phyloP scores from a whole-genome alignment of 2,329 filamentous ascomycete species.

The Cladosporium sp. region DNA sequence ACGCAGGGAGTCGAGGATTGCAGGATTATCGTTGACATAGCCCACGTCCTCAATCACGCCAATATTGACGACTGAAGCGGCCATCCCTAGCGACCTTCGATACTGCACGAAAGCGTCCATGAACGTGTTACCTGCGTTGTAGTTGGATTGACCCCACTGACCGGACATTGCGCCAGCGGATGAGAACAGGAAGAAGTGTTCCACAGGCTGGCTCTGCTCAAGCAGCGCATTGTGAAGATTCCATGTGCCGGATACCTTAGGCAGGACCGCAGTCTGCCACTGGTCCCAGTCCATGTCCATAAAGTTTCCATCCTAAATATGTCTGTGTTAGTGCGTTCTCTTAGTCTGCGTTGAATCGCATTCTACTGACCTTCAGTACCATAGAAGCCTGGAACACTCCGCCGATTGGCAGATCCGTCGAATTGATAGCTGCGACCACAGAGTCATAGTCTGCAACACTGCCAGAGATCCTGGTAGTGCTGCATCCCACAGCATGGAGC shows the following conservation, averaged over 20 bases:
- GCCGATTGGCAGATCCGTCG: background rate
- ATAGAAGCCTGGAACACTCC: slow-evolving; percentile 31
- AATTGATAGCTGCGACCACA: background rate
- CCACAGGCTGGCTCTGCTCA: slow-evolving; percentile 16
- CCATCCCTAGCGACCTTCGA: slow-evolving; percentile 22
- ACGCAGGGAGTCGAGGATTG: background rate
- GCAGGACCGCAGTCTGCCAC: slow-evolving; percentile 13
- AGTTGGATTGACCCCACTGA: slow-evolving; percentile 22
- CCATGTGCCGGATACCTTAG: slow-evolving; percentile 28
- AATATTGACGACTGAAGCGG: slow-evolving; percentile 26
- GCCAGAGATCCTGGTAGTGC: too few species aligned
- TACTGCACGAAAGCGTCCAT: slow-evolving; percentile 25
- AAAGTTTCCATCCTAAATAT: background rate
- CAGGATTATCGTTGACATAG: background rate
- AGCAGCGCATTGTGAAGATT: slow-evolving; percentile 20
- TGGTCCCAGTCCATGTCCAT: slow-evolving; percentile 5
- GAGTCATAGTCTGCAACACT: background rate
- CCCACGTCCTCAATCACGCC: slow-evolving; percentile 15
- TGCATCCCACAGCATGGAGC: too few species aligned
- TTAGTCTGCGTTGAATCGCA: too few species aligned
- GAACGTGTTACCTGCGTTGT: slow-evolving; percentile 22
- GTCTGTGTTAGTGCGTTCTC: too few species aligned
- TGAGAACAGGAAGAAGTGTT: slow-evolving; percentile 31
- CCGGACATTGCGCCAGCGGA: slow-evolving; percentile 23
- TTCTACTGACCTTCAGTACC: slow-evolving; percentile 19